A percentile compares a stretch with the other conserved stretches of the same genome.
Evolutionary conservation across 2,329 filamentous ascomycete species (phyloP).

Genomic region (Fusarium sarcochroum): DNA sequence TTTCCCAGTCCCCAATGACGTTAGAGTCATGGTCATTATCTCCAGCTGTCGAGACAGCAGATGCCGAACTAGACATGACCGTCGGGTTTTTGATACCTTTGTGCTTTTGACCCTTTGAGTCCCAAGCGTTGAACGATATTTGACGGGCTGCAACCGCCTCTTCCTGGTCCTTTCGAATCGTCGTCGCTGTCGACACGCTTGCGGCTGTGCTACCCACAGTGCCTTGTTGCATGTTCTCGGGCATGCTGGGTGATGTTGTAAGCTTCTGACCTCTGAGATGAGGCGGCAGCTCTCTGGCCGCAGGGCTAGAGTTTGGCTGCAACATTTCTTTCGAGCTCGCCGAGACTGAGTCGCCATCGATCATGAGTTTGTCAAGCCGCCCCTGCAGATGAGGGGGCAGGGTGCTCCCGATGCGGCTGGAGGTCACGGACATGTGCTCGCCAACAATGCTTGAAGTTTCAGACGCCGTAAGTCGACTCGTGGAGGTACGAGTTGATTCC

Average conservation of each 20-base stretch:
- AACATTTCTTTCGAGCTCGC: background rate
- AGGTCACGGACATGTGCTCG: constrained; percentile 20
- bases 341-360: background rate
- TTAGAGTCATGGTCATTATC: constrained; percentile 22
- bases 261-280: constrained; percentile 10
- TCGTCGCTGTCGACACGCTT: constrained; percentile 52
- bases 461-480: background rate
- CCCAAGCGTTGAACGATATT: constrained; percentile 53
- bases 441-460: constrained; percentile 27
- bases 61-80: constrained; percentile 30
- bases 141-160: constrained; percentile 1
- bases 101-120: constrained; percentile 45
- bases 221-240: background rate
- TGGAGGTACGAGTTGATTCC: background rate
- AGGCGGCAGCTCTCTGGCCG: constrained; percentile 9
- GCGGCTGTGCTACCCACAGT: constrained; percentile 3
- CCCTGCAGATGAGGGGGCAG: constrained; percentile 24
- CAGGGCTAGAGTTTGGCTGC: background rate
- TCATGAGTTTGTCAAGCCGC: background rate
- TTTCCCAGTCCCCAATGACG: constrained; percentile 28
- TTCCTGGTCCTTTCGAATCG: constrained; percentile 38
- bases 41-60: constrained; percentile 18
- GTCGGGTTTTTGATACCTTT: constrained; percentile 45
- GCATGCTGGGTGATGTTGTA: background rate
- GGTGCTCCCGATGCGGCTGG: background rate